Evolutionary conservation across 345 rosid species (phyloP).

Genomic region (Syzygium oleosum): DNA sequence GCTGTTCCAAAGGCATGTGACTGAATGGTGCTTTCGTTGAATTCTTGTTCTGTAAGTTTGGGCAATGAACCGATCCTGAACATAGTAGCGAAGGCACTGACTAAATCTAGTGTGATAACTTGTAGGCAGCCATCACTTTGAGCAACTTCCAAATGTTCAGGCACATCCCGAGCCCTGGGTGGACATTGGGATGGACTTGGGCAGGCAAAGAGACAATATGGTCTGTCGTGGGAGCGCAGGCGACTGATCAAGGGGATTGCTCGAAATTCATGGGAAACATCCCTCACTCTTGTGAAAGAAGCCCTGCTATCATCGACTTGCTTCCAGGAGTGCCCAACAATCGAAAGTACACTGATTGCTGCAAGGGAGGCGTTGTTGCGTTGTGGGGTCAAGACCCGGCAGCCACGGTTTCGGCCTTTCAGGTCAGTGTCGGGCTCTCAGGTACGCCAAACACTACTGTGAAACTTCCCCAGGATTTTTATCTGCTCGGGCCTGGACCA

Average conservation of each 20-base stretch:
- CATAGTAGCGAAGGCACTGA: background rate
- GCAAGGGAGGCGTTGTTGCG: conserved; percentile 41
- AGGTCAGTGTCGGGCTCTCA: conserved; percentile 29
- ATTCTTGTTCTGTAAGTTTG: background rate
- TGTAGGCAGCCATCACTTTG: conserved; percentile 34
- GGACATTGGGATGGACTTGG: conserved; percentile 50
- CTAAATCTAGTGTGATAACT: background rate
- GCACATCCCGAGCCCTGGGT: conserved; percentile 41
- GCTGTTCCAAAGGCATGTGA: background rate
- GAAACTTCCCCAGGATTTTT: conserved; percentile 39
- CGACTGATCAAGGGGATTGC: conserved; percentile 49
- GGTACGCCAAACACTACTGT: conserved; percentile 41
- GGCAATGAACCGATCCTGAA: background rate
- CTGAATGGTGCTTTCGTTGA: background rate
- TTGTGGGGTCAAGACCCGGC: conserved; percentile 39
- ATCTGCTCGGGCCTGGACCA: conserved; percentile 36
- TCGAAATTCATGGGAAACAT: conserved; percentile 40
- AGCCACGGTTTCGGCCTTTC: conserved; percentile 27
- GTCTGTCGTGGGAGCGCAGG: conserved; percentile 39
- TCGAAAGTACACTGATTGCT: conserved; percentile 39
- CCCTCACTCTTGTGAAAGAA: conserved; percentile 39
- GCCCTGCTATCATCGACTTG: conserved; percentile 37
- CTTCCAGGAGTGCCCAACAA: conserved; percentile 38
- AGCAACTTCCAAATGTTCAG: conserved; percentile 40
- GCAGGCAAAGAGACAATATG: conserved; percentile 39